Evolutionary conservation across 2,329 filamentous ascomycete species (phyloP), one percentile per base, ranked within the genome.

Genomic region (Penicillium glabrum): DNA sequence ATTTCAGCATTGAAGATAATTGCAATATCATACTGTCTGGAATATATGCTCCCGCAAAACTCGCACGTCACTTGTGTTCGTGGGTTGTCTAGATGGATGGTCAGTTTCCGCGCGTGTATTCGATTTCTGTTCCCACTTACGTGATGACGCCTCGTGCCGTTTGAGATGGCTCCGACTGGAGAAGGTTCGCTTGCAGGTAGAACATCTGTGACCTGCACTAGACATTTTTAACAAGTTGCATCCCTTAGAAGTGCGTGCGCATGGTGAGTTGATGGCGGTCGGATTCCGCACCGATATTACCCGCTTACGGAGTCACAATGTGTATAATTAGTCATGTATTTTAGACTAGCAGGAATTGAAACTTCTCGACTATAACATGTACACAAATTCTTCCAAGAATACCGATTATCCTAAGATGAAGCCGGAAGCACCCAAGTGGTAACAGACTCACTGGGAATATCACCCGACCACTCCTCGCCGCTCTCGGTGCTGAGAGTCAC

Each of bases 371-470:
- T n/a, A 39, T 39, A 19, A 23, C 13, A 23, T 41, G 10, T 41
- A 23, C 39, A 41, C 8, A 6, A 13, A 1, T 6, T 23, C n/a
- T 14, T 37, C 35, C 35, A 37, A 7, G 23, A 10, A 11, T 41
- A 8, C 3, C 9, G 6, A 24, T 1, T 8, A 5, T 19, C 41
- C 19, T 54, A 54, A 21, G 52, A 54, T 10, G 46, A 49, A 9
- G 58, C 57, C 1, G 68, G 68, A 31, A 71, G 61, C 26, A 71
- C 52, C 68, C 68, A 71, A 5, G 68, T 69, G 16, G 67, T 68
- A 16, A 71, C 65, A 21, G 68, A 69, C 44, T 65, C 61, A 46
- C 59, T 63, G 1, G 68, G 68, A 46, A 70, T 54, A 46, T 66
- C 67, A 9, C 69, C 69, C 16, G 66, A 69, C 69, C 69, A 71